phyloP scores from a whole-genome alignment of 305 asterid genomes.

The Euphrasia arctica region DNA sequence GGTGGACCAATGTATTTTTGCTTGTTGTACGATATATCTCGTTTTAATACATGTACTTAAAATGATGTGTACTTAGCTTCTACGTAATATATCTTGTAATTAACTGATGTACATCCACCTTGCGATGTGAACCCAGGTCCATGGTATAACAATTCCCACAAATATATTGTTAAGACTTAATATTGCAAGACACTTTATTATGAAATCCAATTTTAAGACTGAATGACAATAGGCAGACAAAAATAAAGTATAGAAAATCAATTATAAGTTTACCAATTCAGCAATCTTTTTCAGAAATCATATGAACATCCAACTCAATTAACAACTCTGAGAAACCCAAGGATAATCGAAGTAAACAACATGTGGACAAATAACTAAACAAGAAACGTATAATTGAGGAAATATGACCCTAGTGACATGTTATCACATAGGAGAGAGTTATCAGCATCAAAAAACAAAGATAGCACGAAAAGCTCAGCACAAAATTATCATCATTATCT shows the following conservation, averaged over 20 bases:
- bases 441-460: background rate
- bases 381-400: background rate
- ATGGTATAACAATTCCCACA: background rate
- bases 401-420: background rate
- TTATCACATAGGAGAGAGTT: conserved; percentile 7
- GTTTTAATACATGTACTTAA: background rate
- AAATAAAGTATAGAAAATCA: background rate
- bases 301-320: background rate
- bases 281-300: background rate
- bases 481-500: conserved; percentile 14
- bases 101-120: background rate
- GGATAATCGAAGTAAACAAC: background rate
- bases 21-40: background rate
- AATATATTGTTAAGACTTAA: background rate
- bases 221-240: background rate
- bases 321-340: background rate
- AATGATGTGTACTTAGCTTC: background rate
- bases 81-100: background rate
- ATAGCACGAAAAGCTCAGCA: background rate
- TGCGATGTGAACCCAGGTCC: background rate
- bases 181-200: background rate
- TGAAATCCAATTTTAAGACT: background rate
- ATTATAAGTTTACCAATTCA: background rate
- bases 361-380: no score
- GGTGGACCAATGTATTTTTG: background rate